These are phyloP conservation scores for Cetraspora pellucida DNA, from an alignment of 192 early-diverging fungal genomes.

Conservation along the genomic window DNA sequence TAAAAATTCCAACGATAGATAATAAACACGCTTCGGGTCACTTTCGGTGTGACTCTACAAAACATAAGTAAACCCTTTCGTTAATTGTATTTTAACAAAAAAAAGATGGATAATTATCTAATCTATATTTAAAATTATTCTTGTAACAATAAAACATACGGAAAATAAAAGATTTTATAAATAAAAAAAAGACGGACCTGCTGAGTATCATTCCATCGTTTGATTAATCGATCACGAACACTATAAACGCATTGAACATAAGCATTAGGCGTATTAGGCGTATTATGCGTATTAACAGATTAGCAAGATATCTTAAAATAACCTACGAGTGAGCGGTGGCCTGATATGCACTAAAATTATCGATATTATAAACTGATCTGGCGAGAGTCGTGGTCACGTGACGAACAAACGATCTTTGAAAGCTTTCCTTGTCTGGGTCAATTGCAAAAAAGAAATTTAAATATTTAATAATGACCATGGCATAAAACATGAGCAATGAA, in stretches of 20 bases:
- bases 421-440: conserved; percentile 61
- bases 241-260: conserved; percentile 38
- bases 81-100: background rate
- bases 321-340: conserved; percentile 81
- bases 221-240: conserved; percentile 90
- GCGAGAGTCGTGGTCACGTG: conserved; percentile 92
- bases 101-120: no score
- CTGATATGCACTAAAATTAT: conserved; percentile 91
- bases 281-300: background rate
- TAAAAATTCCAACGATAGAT: conserved; percentile 97
- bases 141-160: no score
- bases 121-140: no score
- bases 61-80: background rate
- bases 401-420: conserved; percentile 85
- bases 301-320: background rate
- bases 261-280: background rate
- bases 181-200: no score
- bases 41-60: conserved; percentile 63
- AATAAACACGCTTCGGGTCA: conserved; percentile 95
- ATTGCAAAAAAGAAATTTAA: background rate
- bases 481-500: background rate
- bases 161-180: no score
- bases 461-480: background rate
- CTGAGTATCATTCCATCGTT: conserved; percentile 94
- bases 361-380: conserved; percentile 86